Conservation (phyloP, 495 filamentous ascomycete species). For the Penicillium coprophilum region DNA sequence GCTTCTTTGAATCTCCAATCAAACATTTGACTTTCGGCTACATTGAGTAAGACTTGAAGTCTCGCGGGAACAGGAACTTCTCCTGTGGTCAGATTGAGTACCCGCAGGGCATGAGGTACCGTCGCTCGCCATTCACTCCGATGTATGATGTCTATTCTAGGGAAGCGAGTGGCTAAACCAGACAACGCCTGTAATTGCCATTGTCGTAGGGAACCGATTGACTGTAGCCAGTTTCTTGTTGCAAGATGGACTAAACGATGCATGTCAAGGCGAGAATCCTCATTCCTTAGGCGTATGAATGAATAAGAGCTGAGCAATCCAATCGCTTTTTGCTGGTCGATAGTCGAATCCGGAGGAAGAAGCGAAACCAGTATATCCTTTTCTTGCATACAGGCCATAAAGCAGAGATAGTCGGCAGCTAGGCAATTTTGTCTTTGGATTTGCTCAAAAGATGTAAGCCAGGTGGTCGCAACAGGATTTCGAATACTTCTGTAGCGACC, state of each 20-base stretch:
- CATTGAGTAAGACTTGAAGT: background rate
- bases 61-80: background rate
- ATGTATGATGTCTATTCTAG: slow-evolving; percentile 18
- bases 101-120: slow-evolving; percentile 35
- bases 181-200: slow-evolving; percentile 16
- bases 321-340: slow-evolving; percentile 29
- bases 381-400: slow-evolving; percentile 45
- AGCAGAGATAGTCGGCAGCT: slow-evolving; percentile 39
- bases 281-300: slow-evolving; percentile 21
- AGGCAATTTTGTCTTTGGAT: slow-evolving; percentile 31
- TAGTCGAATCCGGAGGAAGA: slow-evolving; percentile 6
- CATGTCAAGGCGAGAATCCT: slow-evolving; percentile 8
- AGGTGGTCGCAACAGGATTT: slow-evolving; percentile 56
- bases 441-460: slow-evolving; percentile 54
- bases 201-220: background rate
- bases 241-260: slow-evolving; percentile 33
- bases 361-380: slow-evolving; percentile 23
- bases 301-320: slow-evolving; percentile 35
- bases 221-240: slow-evolving; percentile 34
- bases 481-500: slow-evolving; percentile 39
- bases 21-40: slow-evolving; percentile 1
- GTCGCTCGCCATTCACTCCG: slow-evolving; percentile 27
- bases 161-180: slow-evolving; percentile 22
- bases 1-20: slow-evolving; percentile 24
- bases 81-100: slow-evolving; percentile 8